Percentiles rank a stretch among this genome's conserved stretches.
phyloP scores from a whole-genome alignment of 352 stramenopile species.

The Phytophthora crassamura region DNA sequence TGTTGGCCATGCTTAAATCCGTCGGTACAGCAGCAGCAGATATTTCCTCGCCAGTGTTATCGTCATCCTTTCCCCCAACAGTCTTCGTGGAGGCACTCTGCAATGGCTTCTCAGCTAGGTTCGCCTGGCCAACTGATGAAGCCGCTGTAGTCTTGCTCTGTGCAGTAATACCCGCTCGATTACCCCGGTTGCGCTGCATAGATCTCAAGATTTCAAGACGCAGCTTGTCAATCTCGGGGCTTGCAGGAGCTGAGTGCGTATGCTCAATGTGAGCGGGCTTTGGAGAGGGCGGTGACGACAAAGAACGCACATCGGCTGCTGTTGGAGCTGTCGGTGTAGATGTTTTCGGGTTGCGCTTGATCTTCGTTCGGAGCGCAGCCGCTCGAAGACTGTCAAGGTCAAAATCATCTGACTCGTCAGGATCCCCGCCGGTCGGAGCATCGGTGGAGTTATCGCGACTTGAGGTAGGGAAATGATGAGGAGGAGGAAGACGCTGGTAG shows the following conservation, averaged over 20 bases:
- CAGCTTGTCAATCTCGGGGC: slow-evolving; percentile 46
- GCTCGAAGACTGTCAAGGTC: slow-evolving; percentile 76
- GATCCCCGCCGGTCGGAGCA: slow-evolving; percentile 5
- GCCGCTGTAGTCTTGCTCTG: slow-evolving; percentile 1
- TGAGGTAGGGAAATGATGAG: slow-evolving; percentile 4
- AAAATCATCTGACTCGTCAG: slow-evolving; percentile 35
- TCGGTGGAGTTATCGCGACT: not conserved
- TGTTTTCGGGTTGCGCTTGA: slow-evolving; percentile 41
- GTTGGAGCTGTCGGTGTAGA: slow-evolving; percentile 3
- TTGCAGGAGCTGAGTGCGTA: slow-evolving; percentile 19
- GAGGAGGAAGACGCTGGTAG: slow-evolving; percentile 4
- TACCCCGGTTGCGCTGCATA: slow-evolving; percentile 45
- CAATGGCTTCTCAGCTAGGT: not conserved
- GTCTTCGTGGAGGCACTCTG: not conserved
- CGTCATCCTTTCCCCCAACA: not conserved
- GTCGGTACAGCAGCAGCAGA: not conserved
- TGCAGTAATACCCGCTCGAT: slow-evolving; percentile 21
- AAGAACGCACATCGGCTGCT: not conserved
- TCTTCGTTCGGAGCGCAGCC: slow-evolving; percentile 71
- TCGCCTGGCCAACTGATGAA: not conserved
- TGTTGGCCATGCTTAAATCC: not conserved
- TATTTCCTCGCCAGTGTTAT: not conserved
- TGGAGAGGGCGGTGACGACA: slow-evolving; percentile 12
- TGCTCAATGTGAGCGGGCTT: not conserved
- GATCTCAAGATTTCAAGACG: slow-evolving; percentile 56